Evolutionary conservation across 2,329 filamentous ascomycete genomes (phyloP).

Genomic region (Alternaria hordeiaustralica): DNA sequence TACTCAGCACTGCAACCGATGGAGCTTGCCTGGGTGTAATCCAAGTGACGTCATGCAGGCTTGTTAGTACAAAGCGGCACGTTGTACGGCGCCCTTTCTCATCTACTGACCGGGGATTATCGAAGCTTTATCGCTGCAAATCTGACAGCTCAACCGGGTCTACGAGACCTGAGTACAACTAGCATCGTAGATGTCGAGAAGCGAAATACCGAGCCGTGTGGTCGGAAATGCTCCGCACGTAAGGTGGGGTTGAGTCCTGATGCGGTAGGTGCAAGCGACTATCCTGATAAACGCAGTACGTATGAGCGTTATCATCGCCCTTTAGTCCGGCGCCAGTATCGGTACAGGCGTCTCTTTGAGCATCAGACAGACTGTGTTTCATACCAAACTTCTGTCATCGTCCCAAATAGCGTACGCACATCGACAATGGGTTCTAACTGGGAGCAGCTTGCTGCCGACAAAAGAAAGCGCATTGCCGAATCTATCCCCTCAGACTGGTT

Average conservation of each 20-base stretch:
- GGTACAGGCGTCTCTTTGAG: not conserved
- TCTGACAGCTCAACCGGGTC: not conserved
- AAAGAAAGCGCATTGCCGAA: slow-evolving; percentile 20
- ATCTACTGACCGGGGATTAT: not conserved
- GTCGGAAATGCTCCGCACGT: not conserved
- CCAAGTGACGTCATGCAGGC: not conserved
- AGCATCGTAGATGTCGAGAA: not conserved
- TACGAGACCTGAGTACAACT: not conserved
- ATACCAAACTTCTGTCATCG: not conserved
- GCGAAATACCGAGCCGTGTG: not conserved
- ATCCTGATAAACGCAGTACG: not conserved
- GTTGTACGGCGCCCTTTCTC: not conserved
- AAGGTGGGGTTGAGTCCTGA: not conserved
- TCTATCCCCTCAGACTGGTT: slow-evolving; percentile 37
- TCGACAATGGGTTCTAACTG: slow-evolving; percentile 13
- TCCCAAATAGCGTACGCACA: not conserved
- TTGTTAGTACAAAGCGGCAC: too few relatives aligned
- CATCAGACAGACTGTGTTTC: not conserved
- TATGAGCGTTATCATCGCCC: not conserved
- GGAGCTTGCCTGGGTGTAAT: not conserved
- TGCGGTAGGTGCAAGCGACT: not conserved
- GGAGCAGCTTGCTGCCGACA: slow-evolving; percentile 27
- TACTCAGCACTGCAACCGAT: not conserved
- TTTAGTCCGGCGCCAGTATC: not conserved
- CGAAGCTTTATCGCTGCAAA: not conserved